Base-by-base conservation (phyloP, 257 asterid genomes). In the Fraxinus americana region DNA sequence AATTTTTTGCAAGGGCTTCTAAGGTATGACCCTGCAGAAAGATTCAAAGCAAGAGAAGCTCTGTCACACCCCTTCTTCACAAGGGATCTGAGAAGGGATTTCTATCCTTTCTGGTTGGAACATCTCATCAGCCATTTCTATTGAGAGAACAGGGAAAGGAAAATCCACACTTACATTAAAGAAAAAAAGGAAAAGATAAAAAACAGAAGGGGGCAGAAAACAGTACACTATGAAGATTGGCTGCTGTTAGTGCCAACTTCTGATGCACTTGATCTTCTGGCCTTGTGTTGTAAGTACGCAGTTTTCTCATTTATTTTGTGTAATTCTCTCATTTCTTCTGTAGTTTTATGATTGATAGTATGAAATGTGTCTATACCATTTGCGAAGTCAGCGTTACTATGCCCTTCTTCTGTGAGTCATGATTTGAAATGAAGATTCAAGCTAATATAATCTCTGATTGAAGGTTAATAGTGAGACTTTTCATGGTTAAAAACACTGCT, bases 1-100 rank as follows among this genome's bases (percentile, higher is more conserved):
- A 92, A 89, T 89, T 92, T 92, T 57, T 80, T 92, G 77, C 96
- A 87, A 87, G 94, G 97, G 84, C 92, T 89, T 81, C 78, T 92
- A 21, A 78, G 87, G 12, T 91, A 86, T 32, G 97, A 92, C 65
- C 97, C 97, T 66, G 79, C 87, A 14, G 89, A 86, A 77, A 82
- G 97, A 23, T 86, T 88, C 43, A 89, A 86, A 83, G 97, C 96
- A 39, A 83, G 92, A 66, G 94, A 92, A 76, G 96, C 94, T 61
- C 83, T 92, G 14, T 81, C 84, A 39, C 92, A 90, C 80, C 97
- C 93, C 19, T 91, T 91, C 76, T 91, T 91, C 78, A 83, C 84
- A 43, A 81, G 90, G 83, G 90, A 89, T 79, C 78, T 80, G 48
- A 82, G 92, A 79, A 86, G 95, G 87, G 86, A 78, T 48, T 91